phyloP scores from a whole-genome alignment of 2,329 filamentous ascomycete species.

The Xenosphaeropsis pyriputrescens region DNA sequence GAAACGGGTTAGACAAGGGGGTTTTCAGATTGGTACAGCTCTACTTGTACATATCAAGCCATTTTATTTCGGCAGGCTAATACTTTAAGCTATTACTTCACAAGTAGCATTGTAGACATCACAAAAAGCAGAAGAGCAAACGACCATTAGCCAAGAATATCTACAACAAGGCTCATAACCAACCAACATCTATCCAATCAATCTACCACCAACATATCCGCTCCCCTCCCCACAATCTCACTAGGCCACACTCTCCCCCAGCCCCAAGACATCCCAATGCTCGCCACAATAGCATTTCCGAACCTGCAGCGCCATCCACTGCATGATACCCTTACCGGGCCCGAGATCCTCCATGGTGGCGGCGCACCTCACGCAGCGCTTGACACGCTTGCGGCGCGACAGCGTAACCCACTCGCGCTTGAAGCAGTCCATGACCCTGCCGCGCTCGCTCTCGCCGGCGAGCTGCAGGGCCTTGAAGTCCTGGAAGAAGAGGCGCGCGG shows the following conservation, averaged over 20 bases:
- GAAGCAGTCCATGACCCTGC: constrained; percentile 16
- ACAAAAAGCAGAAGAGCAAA: too few relatives aligned
- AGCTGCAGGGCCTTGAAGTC: constrained; percentile 18
- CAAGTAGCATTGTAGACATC: too few relatives aligned
- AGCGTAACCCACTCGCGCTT: constrained; percentile 12
- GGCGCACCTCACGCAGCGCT: constrained; percentile 18
- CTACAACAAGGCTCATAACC: too few relatives aligned
- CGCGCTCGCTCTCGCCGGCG: constrained; percentile 6
- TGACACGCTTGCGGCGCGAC: constrained; percentile 8
- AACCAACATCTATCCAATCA: background rate
- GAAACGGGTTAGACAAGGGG: too few relatives aligned
- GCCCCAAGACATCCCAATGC: constrained; percentile 13
- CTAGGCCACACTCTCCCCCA: background rate
- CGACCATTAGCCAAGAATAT: too few relatives aligned
- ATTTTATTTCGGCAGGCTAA: too few relatives aligned
- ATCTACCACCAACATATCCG: background rate
- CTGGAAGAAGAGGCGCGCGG: constrained; percentile 16
- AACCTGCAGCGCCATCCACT: constrained; percentile 20
- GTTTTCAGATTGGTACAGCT: too few relatives aligned
- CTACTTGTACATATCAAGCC: too few relatives aligned
- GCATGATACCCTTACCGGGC: constrained; percentile 13
- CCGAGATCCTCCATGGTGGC: constrained; percentile 19
- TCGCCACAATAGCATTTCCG: constrained; percentile 18
- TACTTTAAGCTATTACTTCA: too few relatives aligned
- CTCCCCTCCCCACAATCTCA: too few relatives aligned